phyloP scores from a whole-genome alignment of 108 stramenopile species.

The Skeletonema grethae region DNA sequence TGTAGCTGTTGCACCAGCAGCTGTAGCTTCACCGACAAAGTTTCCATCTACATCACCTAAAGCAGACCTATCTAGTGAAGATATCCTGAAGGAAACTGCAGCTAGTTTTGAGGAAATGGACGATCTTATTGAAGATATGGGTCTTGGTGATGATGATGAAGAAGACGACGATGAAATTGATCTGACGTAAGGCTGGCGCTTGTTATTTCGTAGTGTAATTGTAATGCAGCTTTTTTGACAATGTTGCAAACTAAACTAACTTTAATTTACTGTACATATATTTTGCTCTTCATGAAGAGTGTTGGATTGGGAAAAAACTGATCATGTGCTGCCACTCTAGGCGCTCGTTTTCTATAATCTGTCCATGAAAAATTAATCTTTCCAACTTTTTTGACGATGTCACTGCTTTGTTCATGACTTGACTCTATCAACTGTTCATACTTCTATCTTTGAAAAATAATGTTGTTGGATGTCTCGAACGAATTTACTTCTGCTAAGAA shows the following conservation, averaged over 20 bases:
- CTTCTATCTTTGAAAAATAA: background rate
- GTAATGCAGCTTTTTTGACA: background rate
- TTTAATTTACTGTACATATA: conserved; percentile 1
- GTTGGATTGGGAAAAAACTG: background rate
- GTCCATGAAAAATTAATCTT: background rate
- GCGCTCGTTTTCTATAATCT: background rate
- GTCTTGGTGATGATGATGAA: conserved; percentile 38
- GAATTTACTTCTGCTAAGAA: background rate
- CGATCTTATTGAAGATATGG: conserved; percentile 55
- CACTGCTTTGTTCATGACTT: background rate
- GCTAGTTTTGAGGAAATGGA: conserved; percentile 53
- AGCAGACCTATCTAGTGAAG: conserved; percentile 17
- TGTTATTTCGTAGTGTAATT: background rate
- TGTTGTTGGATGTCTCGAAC: background rate
- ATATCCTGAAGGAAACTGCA: conserved; percentile 30
- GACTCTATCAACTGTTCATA: background rate
- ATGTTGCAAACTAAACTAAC: background rate
- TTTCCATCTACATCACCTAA: background rate
- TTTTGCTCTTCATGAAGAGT: background rate
- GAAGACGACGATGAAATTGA: conserved; percentile 58
- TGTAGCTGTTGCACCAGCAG: conserved; percentile 2
- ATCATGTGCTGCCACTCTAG: background rate
- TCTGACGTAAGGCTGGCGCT: conserved; percentile 24
- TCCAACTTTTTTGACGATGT: background rate
- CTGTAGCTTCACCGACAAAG: conserved; percentile 1